phyloP scores from a whole-genome alignment of 805 yeast species.

The Candida namnaoensis region DNA sequence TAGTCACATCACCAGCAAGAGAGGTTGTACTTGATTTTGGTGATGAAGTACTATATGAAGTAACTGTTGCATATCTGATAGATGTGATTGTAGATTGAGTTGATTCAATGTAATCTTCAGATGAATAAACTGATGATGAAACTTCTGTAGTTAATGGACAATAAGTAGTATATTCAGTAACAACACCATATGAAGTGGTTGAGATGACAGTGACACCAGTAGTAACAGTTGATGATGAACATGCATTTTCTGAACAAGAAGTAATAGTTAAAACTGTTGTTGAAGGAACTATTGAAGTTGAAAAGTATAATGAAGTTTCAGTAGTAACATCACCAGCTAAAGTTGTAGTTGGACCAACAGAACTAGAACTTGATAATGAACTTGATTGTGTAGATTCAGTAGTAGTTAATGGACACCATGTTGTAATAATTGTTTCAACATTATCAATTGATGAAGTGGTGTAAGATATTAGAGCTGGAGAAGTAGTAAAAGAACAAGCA shows the following conservation, averaged over 20 bases:
- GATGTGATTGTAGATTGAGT: no score
- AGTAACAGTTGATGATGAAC: conserved; percentile 6
- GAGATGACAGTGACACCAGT: conserved; percentile 9
- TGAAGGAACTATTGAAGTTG: background rate
- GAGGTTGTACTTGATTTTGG: background rate
- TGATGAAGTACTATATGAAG: no score
- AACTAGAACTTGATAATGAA: background rate
- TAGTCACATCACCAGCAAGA: background rate
- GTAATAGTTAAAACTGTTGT: conserved; percentile 2
- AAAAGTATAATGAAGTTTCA: conserved; percentile 1
- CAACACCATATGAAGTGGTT: conserved; percentile 1
- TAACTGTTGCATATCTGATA: background rate
- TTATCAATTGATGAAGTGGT: background rate
- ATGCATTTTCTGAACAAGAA: conserved; percentile 7
- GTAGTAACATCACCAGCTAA: background rate
- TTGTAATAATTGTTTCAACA: background rate
- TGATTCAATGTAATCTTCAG: no score
- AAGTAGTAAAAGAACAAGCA: conserved; percentile 6
- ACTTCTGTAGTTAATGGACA: conserved; percentile 1
- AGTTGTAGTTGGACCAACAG: background rate
- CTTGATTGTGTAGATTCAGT: background rate
- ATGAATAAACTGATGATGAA: background rate
- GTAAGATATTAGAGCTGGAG: conserved; percentile 10
- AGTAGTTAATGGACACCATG: no score
- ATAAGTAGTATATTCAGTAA: background rate